A percentile compares a stretch with the other conserved stretches of the same genome.
Evolutionary conservation across 768 basidiomycete species (phyloP).

Genomic region (Psilocybe subaeruginosa): DNA sequence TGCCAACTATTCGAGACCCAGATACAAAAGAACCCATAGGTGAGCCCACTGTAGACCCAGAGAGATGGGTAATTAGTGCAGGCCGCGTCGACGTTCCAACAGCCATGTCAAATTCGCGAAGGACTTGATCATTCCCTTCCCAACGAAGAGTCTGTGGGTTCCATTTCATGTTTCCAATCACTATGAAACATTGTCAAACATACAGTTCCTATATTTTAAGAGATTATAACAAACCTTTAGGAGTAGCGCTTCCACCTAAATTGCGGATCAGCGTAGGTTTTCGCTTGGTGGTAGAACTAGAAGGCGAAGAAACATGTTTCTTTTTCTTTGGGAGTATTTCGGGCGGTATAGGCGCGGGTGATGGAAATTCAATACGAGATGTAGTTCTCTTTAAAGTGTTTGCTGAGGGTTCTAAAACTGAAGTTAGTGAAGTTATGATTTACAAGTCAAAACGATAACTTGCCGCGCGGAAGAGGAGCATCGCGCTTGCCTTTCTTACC

Average conservation of each 20-base stretch:
- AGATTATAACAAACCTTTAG: conserved; percentile 64
- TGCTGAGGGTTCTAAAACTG: conserved; percentile 40
- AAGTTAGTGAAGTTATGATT: conserved; percentile 5
- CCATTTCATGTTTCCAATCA: conserved; percentile 97
- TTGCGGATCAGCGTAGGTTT: conserved; percentile 91
- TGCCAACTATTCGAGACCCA: conserved; percentile 90
- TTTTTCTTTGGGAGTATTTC: conserved; percentile 54
- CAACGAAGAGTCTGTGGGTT: conserved; percentile 88
- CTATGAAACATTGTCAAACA: conserved; percentile 39
- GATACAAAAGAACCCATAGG: conserved; percentile 74
- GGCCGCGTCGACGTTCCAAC: conserved; percentile 86
- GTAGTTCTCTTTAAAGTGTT: conserved; percentile 61
- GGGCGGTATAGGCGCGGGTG: conserved; percentile 32
- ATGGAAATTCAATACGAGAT: conserved; percentile 56
- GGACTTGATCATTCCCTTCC: conserved; percentile 95
- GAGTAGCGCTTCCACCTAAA: conserved; percentile 62
- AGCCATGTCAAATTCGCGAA: conserved; percentile 89
- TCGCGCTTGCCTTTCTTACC: conserved; percentile 60
- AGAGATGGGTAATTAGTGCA: conserved; percentile 93
- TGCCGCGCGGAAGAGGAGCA: conserved; percentile 47
- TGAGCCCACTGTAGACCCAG: conserved; percentile 84
- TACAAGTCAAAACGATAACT: conserved; percentile 19
- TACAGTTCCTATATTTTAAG: not conserved
- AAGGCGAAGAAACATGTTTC: conserved; percentile 48
- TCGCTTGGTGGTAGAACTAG: conserved; percentile 48